Evolutionary conservation across 306 rosid species (phyloP), one percentile per base, ranked within the genome.

Genomic region (Trifolium dubium): DNA sequence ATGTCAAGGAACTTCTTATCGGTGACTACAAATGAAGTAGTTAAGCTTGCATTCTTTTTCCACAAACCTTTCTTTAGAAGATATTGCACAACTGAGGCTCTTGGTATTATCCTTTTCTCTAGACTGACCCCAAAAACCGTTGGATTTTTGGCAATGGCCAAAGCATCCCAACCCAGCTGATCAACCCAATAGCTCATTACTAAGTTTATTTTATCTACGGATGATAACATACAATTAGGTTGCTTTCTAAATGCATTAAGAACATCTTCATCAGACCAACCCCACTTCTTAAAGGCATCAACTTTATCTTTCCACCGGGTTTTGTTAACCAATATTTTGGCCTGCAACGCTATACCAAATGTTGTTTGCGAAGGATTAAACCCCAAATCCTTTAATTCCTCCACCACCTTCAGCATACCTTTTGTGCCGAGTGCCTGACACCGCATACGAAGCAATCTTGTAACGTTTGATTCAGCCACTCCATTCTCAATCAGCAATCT

Each of bases 261-360:
- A 82, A 58, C 8, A 12, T 9, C 6, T 6, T 85, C 85, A 29
- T 86, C 86, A 23, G 81, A 61, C 81, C 78, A 89, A 6, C 93
- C 93, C 89, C 88, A 89, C 14, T 63, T 77, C 76, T 69, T 83
- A 39, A 37, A 86, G 34, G 67, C 28, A n/a, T 79, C 72, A 3
- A 82, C 69, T 63, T 85, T 89, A 4, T 64, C 74, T 15, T 85
- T 56, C 88, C 85, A 85, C 0, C 15, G 34, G 23, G 85, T 41
- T 71, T 78, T 62, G 3, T 19, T 23, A 61, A 81, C 12, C 4
- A 63, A 5, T 17, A 11, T 4, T 64, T 60, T 44, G n/a, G 79
- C 81, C 0, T 6, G 1, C 35, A 84, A 56, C 0, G 87, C 92
- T 0, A 46, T 4, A 46, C 15, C 51, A 46, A 46, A 12, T 0